Conservation (phyloP, 192 early-diverging fungal species). For the Rhizophagus clarus region DNA sequence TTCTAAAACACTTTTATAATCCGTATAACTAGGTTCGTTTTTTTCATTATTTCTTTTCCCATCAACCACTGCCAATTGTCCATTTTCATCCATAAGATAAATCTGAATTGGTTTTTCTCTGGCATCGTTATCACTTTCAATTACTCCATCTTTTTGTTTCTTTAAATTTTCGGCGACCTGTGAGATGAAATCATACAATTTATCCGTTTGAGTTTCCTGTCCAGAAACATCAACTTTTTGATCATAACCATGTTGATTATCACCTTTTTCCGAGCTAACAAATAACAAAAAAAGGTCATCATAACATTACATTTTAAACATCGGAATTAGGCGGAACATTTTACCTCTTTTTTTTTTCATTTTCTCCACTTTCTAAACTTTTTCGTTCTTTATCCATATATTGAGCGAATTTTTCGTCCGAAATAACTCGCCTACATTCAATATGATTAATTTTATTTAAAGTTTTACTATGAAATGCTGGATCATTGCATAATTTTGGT, state of each 20-base stretch:
- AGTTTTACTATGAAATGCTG: conserved; percentile 48
- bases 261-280: not conserved
- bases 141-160: not conserved
- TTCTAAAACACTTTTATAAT: not conserved
- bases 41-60: not conserved
- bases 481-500: conserved; percentile 68
- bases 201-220: not conserved
- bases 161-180: not conserved
- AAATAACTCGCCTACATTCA: conserved; percentile 62
- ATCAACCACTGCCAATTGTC: not conserved
- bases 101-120: not conserved
- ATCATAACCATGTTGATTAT: not conserved
- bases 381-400: not conserved
- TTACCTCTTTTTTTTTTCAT: not conserved
- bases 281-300: not conserved
- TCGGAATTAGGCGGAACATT: not conserved
- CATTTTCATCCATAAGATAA: not conserved
- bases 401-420: conserved; percentile 40
- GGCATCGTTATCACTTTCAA: not conserved
- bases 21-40: not conserved
- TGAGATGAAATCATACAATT: not conserved
- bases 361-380: not conserved
- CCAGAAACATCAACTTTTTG: not conserved
- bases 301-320: not conserved
- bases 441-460: conserved; percentile 57